Percentiles rank a stretch among this genome's conserved stretches.
Evolutionary conservation across 1,284 basidiomycete genomes (phyloP).

Genomic region (Cutaneotrichosporon sp.): DNA sequence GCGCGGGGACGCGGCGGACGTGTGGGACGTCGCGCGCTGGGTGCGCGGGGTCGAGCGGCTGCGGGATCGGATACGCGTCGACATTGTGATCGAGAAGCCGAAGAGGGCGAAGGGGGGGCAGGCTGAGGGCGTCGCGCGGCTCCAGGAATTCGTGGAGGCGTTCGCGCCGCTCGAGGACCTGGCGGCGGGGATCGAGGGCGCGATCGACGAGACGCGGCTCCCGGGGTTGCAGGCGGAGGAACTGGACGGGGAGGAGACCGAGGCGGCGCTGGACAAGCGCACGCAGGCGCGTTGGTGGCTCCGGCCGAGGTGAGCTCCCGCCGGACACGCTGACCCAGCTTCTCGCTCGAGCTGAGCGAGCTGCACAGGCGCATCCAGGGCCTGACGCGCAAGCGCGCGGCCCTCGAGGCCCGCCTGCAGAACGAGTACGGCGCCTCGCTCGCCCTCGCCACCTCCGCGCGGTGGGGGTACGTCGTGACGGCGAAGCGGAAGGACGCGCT

Average conservation of each 20-base stretch:
- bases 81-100: conserved; percentile 1
- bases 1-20: conserved; percentile 64
- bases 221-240: conserved; percentile 30
- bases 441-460: conserved; percentile 7
- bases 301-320: conserved; percentile 64
- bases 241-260: conserved; percentile 28
- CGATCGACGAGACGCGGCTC: conserved; percentile 57
- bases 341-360: conserved; percentile 61
- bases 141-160: conserved; percentile 59
- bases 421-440: conserved; percentile 58
- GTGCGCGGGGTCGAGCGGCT: conserved; percentile 37
- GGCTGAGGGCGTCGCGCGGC: conserved; percentile 24
- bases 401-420: conserved; percentile 36
- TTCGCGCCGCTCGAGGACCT: conserved; percentile 64
- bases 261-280: conserved; percentile 22
- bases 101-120: conserved; percentile 15
- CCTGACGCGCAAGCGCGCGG: conserved; percentile 28
- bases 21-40: conserved; percentile 47
- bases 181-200: conserved; percentile 62
- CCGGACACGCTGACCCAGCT: conserved; percentile 57
- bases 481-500: conserved; percentile 50
- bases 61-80: conserved; percentile 23
- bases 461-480: conserved; percentile 18
- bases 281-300: conserved; percentile 61
- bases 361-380: conserved; percentile 57